Percentiles rank a stretch among this genome's conserved stretches.
Evolutionary conservation across 129 eudicot species (phyloP).

Genomic region (Helichrysum umbraculigerum): DNA sequence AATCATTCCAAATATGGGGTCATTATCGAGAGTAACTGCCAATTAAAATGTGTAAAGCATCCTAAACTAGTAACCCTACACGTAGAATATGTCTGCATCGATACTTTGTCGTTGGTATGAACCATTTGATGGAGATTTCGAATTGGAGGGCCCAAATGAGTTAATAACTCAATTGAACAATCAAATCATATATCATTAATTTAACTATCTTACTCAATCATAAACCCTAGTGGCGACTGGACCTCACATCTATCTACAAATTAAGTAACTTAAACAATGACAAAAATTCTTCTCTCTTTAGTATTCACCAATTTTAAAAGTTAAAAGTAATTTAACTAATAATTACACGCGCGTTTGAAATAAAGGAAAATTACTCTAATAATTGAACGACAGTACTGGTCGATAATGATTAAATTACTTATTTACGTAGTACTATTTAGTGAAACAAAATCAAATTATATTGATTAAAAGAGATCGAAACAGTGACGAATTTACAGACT

Average conservation of each 20-base stretch:
- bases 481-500: no score
- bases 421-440: no score
- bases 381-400: no score
- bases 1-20: constrained; percentile 4
- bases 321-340: neutral
- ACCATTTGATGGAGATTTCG: constrained; percentile 29
- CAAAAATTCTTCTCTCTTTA: constrained; percentile 16
- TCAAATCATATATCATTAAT: constrained; percentile 36
- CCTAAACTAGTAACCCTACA: constrained; percentile 25
- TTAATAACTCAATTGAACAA: constrained; percentile 20
- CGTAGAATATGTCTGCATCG: constrained; percentile 27
- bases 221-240: constrained; percentile 30
- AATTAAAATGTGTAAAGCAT: constrained; percentile 20
- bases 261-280: neutral
- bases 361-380: neutral
- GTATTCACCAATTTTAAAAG: neutral
- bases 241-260: constrained; percentile 20
- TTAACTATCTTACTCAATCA: constrained; percentile 35
- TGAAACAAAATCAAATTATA: no score
- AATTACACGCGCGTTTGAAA: neutral
- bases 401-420: neutral
- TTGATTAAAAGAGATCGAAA: no score
- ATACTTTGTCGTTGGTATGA: constrained; percentile 31
- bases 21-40: constrained; percentile 16
- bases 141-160: constrained; percentile 30